Evolutionary conservation across 129 eudicot species (phyloP).

Genomic region (Flaveria ramosissima): DNA sequence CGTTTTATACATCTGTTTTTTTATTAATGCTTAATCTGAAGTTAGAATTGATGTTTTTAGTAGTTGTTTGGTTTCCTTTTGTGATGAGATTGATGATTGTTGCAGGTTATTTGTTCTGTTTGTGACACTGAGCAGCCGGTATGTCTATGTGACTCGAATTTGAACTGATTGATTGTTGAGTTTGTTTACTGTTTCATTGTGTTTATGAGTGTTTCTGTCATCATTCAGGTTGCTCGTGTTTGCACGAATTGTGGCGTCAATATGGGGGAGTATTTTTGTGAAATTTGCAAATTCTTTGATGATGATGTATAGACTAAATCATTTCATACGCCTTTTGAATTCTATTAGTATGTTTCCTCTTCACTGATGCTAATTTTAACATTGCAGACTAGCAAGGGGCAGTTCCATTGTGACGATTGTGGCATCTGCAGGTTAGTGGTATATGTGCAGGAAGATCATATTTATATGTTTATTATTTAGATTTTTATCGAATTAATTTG

Average conservation of each 20-base stretch:
- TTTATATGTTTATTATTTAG: conserved; percentile 7
- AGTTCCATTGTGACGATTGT: conserved; percentile 93
- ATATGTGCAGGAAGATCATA: not conserved
- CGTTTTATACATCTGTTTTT: conserved; percentile 18
- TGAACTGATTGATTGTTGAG: conserved; percentile 24
- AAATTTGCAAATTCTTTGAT: conserved; percentile 85
- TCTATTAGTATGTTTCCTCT: not conserved
- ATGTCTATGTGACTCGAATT: conserved; percentile 33
- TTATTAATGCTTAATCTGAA: conserved; percentile 11
- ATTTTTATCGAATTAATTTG: not conserved
- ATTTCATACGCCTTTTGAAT: not conserved
- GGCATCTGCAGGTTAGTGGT: conserved; percentile 91
- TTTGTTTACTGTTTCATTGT: conserved; percentile 7
- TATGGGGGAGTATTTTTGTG: conserved; percentile 95
- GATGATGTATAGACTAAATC: conserved; percentile 63
- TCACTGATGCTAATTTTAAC: conserved; percentile 23
- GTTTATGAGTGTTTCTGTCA: conserved; percentile 4
- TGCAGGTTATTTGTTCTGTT: conserved; percentile 88
- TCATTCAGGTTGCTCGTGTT: conserved; percentile 64
- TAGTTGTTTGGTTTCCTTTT: not conserved
- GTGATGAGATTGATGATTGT: conserved; percentile 25
- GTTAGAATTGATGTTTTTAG: not conserved
- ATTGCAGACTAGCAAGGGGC: conserved; percentile 70
- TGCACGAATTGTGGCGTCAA: conserved; percentile 96
- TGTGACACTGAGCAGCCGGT: conserved; percentile 98